Base-by-base conservation (phyloP, 805 yeast genomes). In the Henningerozyma blattae region DNA sequence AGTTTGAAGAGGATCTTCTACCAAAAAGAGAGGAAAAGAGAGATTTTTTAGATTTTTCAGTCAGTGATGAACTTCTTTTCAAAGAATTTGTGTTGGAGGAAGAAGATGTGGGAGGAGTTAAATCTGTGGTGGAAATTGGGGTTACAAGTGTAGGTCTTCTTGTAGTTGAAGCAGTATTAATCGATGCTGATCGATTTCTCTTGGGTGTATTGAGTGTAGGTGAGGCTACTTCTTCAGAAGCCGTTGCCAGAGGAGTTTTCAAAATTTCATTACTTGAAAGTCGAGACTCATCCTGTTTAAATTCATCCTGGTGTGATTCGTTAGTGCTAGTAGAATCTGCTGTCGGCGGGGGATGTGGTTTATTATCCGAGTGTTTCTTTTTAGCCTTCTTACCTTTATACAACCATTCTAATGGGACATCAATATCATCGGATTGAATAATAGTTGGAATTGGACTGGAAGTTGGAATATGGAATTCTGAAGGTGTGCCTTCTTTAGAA, bases 401-500 rank as follows among this genome's bases (percentile, higher is more conserved):
- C 18, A 82, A 61, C 94, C 94, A 82, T 48, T 81, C 93, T 10
- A 82, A 86, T 44, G 81, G 89, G 29, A 82, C 78, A 46, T 77
- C 58, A 13, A 51, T 44, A 20, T 46, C 56, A 5, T 36, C 25
- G 10, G n/a, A n/a, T n/a, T n/a, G n/a, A n/a, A n/a, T n/a, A n/a
- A n/a, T n/a, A n/a, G n/a, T n/a, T n/a, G 15, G 24, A 13, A 10
- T 28, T 15, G 28, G 7, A 15, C 28, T 25, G 14, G 30, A 27
- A 32, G 27, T 32, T 27, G 14, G 27, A 22, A 28, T 28, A 22
- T 29, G 25, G 32, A 25, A 22, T 29, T 34, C 18, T 5, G 4
- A 13, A 16, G 20, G 14, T 33, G 17, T 16, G 6, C 8, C 18
- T 15, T 14, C 18, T 9, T 7, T 8, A 9, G n/a, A 19, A n/a